These are phyloP conservation scores for Acacia confusa DNA, from an alignment of 306 rosid genomes.

Conservation along the genomic window DNA sequence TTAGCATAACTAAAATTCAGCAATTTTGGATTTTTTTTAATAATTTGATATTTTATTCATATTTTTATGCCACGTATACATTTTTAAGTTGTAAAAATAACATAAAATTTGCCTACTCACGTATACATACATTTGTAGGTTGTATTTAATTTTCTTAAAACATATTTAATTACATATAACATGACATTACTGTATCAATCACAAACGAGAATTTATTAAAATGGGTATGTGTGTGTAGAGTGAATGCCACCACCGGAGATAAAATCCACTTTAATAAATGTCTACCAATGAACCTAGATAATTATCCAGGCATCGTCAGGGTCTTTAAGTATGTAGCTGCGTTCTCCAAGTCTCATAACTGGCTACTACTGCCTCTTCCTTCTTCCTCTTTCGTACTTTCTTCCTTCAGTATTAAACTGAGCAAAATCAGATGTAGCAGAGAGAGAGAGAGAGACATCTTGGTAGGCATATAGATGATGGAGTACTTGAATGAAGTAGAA, in stretches of 20 bases:
- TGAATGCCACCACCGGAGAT: not conserved
- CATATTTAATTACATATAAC: not conserved
- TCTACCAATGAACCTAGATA: not conserved
- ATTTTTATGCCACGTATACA: no score
- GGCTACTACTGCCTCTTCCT: not conserved
- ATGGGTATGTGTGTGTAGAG: not conserved
- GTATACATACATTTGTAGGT: no score
- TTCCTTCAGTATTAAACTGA: not conserved
- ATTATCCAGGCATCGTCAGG: not conserved
- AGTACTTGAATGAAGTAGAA: conserved; percentile 54
- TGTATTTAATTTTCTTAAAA: not conserved
- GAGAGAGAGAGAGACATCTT: not conserved
- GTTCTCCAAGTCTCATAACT: not conserved
- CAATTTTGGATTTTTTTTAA: no score
- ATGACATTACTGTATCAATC: not conserved
- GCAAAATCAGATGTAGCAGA: not conserved
- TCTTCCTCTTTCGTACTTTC: not conserved
- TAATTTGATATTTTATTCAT: no score
- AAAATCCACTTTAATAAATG: not conserved
- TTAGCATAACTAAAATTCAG: no score
- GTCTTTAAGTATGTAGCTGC: not conserved
- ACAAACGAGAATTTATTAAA: not conserved
- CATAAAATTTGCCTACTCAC: no score
- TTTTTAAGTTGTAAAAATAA: no score
- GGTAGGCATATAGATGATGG: conserved; percentile 29